phyloP scores from a whole-genome alignment of 169 alveolate species.

The Plasmodium blacklocki region DNA sequence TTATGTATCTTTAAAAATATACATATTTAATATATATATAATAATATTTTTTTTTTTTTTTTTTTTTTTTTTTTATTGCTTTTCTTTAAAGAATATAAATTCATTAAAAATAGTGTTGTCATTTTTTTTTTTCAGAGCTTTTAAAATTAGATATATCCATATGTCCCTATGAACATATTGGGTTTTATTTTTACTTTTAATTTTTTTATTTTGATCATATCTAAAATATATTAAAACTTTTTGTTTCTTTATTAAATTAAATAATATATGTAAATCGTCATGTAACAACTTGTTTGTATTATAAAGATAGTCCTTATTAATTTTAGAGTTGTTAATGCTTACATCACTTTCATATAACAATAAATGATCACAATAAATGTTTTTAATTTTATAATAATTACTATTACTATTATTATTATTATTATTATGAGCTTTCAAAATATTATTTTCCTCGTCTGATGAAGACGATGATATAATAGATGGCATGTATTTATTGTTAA shows the following conservation, averaged over 20 bases:
- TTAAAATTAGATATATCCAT: slow-evolving; percentile 57
- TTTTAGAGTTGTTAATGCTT: slow-evolving; percentile 50
- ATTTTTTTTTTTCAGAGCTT: neutral
- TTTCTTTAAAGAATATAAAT: slow-evolving; percentile 18
- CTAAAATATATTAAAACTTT: slow-evolving; percentile 54
- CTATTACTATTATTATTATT: too few relatives aligned
- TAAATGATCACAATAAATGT: slow-evolving; percentile 5
- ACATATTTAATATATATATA: too few relatives aligned
- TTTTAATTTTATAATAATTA: too few relatives aligned
- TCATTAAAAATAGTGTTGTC: slow-evolving; percentile 13
- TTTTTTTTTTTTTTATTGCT: neutral
- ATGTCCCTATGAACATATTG: slow-evolving; percentile 42
- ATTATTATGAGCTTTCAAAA: neutral
- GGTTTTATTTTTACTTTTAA: slow-evolving; percentile 61
- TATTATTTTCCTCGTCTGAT: neutral
- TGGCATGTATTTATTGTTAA: neutral
- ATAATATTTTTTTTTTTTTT: neutral
- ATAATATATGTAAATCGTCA: slow-evolving; percentile 29
- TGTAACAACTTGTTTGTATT: slow-evolving; percentile 37
- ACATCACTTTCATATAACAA: slow-evolving; percentile 56
- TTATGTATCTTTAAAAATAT: too few relatives aligned
- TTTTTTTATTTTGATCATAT: slow-evolving; percentile 59
- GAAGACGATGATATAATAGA: neutral
- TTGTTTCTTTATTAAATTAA: slow-evolving; percentile 35
- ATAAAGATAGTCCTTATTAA: slow-evolving; percentile 19